Base-by-base conservation (phyloP, 2,329 filamentous ascomycete species). In the Aphanocladium album region DNA sequence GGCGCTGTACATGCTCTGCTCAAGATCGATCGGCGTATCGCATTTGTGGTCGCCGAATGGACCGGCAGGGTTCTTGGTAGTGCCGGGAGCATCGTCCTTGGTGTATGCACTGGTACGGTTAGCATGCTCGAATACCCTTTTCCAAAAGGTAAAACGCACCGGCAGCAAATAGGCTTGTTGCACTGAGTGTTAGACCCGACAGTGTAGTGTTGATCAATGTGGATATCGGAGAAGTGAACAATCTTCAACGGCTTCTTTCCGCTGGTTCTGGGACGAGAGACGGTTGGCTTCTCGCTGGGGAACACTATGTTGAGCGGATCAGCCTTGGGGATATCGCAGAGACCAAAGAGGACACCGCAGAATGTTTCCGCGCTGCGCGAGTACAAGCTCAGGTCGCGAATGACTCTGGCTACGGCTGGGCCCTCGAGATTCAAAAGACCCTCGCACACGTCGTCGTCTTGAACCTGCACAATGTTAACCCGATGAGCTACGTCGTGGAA, bases 211-310 rank as follows among this genome's bases (percentile, higher is more conserved):
- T 77, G 78, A 63, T 87, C 83, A 57, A 86, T 72, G 61, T 86
- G 84, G 46, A 84, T 82, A 64, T 87, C 84, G 14, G 81, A 84
- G 68, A 82, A 82, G 66, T 87, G 84, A 25, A 85, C 81, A 5
- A 87, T 74, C 64, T 80, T 78, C 64, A 85, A 67, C 6, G 82
- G 79, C 5, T 72, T 65, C 67, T 77, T 69, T 3, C 78, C 76
- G 56, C 79, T 82, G 2, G 79, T 72, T 1, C 60, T 46, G 17
- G 77, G 75, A 16, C 79, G 74, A 9, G 30, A 30, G 16, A 62
- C 65, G 17, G 67, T 66, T 17, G 76, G 73, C 62, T 79, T 78
- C 8, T 74, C 65, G 7, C 72, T 71, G 14, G 81, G 78, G 51
- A 83, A 77, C 1, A 68, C 66, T 16, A 83, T 71, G 16, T 71